These are phyloP conservation scores for Annulohypoxylon maeteangense DNA, from an alignment of 495 filamentous ascomycete species.

Conservation along the genomic window DNA sequence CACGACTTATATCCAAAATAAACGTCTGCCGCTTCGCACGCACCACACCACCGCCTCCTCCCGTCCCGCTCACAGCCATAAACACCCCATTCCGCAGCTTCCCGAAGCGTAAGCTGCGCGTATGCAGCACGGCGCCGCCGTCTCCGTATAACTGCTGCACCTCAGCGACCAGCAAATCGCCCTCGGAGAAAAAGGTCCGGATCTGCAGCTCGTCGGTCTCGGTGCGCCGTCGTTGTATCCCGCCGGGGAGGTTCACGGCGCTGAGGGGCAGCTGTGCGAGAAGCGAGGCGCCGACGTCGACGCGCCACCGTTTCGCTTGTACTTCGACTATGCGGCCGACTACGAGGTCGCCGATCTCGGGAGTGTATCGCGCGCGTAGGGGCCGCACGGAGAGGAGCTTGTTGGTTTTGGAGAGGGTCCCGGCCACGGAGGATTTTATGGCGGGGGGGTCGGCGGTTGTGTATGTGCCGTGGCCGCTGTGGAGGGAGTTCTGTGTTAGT, in stretches of 20 bases:
- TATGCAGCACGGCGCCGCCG: constrained; percentile 87
- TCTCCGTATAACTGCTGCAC: constrained; percentile 86
- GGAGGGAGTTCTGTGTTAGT: constrained; percentile 10
- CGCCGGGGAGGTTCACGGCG: constrained; percentile 93
- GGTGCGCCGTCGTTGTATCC: constrained; percentile 89
- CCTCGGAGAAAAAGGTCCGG: constrained; percentile 89
- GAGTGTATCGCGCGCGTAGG: constrained; percentile 90
- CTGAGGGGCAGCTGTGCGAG: constrained; percentile 84
- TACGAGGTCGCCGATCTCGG: constrained; percentile 95
- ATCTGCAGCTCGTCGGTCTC: constrained; percentile 96
- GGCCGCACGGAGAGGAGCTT: constrained; percentile 92
- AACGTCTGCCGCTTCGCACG: constrained; percentile 85
- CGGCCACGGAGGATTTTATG: constrained; percentile 88
- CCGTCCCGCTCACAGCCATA: constrained; percentile 78
- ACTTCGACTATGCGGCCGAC: constrained; percentile 94
- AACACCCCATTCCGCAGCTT: constrained; percentile 95
- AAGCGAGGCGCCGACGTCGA: constrained; percentile 86
- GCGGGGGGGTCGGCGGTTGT: constrained; percentile 66
- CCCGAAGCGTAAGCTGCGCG: constrained; percentile 88
- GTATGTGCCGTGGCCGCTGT: constrained; percentile 85
- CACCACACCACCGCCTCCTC: constrained; percentile 84
- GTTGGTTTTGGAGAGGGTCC: constrained; percentile 89
- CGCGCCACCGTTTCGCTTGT: constrained; percentile 88
- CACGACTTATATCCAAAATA: constrained; percentile 65
- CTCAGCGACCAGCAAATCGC: constrained; percentile 89